Evolutionary conservation across 208 protist genomes (phyloP).

Genomic region (Crithidia acanthocephali): DNA sequence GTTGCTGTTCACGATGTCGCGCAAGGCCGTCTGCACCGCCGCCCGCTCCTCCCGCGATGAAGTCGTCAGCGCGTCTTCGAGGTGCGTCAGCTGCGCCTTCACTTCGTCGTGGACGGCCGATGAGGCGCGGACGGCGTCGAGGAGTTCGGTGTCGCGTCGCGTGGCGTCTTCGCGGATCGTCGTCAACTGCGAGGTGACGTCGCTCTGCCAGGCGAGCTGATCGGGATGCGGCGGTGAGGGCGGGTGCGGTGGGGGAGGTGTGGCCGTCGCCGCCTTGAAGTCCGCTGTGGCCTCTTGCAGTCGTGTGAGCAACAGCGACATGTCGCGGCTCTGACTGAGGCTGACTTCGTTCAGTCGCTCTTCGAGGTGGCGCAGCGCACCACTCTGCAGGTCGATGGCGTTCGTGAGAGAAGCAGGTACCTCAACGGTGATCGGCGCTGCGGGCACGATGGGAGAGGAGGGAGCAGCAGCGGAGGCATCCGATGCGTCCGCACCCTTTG

Average conservation of each 20-base stretch:
- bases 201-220: constrained; percentile 14
- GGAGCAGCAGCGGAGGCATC: not conserved
- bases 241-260: not conserved
- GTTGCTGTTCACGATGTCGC: constrained; percentile 3
- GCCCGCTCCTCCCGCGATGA: constrained; percentile 6
- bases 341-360: constrained; percentile 20
- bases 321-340: constrained; percentile 23
- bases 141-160: constrained; percentile 21
- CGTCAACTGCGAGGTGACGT: constrained; percentile 14
- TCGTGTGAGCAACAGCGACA: constrained; percentile 15
- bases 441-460: too few species aligned
- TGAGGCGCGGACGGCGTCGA: constrained; percentile 22
- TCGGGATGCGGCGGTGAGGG: constrained; percentile 13
- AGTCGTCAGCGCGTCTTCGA: constrained; percentile 12
- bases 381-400: constrained; percentile 20
- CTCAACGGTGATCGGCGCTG: constrained; percentile 9
- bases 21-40: constrained; percentile 19
- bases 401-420: constrained; percentile 15
- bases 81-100: constrained; percentile 16
- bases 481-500: too few species aligned
- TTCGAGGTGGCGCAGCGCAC: constrained; percentile 26
- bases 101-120: constrained; percentile 13
- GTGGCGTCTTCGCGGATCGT: constrained; percentile 18
- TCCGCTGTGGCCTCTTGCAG: constrained; percentile 26
- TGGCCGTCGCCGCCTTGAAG: constrained; percentile 6